Base-by-base conservation (phyloP, 768 basidiomycete species). In the Sarcomyxa edulis region DNA sequence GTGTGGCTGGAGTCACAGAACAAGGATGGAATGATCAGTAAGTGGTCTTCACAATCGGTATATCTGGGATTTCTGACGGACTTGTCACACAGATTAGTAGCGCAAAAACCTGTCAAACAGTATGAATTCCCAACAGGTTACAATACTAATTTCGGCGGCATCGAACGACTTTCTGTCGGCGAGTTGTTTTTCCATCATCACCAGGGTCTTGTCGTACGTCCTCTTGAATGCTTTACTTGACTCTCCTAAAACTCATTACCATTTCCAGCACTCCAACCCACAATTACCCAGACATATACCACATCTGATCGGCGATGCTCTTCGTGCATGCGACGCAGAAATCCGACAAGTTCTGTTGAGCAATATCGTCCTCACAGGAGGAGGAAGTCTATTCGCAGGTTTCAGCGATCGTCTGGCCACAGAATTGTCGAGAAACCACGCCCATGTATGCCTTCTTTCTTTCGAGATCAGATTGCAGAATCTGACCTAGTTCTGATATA, bases 71-170 rank as follows among this genome's bases (percentile, higher is more conserved):
- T 30, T 25, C 14, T 31, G 26, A 15, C 18, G 4, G 25, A 37
- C 15, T 36, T 15, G 25, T 20, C 15, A 37, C 18, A 32, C 32
- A 19, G 19, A 18, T 40, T 32, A 42, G n/a, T 52, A 89, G 87
- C 47, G 66, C 63, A 34, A 84, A 80, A 30, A 64, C 69, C 9
- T 60, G 69, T 38, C 74, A 78, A 27, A 46, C 83, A 76, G 47
- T 98, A 95, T 64, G 96, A 99, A 64, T 97, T 99, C 65, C 90
- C 96, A 0, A 91, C 89, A 23, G 96, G 96, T 1, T 97, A 80
- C 64, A 90, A 82, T 53, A 70, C 78, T 7, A 81, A 79, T 52
- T 96, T 93, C 60, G 86, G 84, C 0, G 86, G 84, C 0, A 52
- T 72, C 7, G 89, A 97, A 53, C 77, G 95, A 23, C 88, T 80